Evolutionary conservation across 2,329 filamentous ascomycete genomes (phyloP).

Genomic region (Acarospora socialis): DNA sequence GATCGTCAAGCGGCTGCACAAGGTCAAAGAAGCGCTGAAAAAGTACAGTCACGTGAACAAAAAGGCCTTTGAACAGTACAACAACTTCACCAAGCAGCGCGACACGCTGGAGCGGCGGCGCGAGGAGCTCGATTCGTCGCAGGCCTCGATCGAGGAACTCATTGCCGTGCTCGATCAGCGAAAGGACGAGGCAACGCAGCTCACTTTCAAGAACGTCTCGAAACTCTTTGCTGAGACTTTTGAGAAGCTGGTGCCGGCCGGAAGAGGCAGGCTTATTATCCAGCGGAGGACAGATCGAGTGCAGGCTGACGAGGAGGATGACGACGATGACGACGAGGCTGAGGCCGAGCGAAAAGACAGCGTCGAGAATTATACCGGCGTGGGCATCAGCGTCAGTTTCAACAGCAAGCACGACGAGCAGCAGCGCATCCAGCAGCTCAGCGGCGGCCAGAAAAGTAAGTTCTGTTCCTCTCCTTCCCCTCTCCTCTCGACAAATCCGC

Average conservation of each 20-base stretch:
- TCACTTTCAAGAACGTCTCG: constrained; percentile 95
- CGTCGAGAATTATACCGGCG: constrained; percentile 91
- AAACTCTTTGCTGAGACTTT: constrained; percentile 88
- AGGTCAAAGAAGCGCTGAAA: constrained; percentile 83
- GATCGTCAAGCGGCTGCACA: constrained; percentile 63
- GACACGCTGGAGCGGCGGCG: constrained; percentile 74
- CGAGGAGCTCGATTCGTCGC: constrained; percentile 73
- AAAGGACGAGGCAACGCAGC: constrained; percentile 95
- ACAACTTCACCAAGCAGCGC: constrained; percentile 86
- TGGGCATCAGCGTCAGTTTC: constrained; percentile 94
- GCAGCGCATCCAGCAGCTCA: constrained; percentile 92
- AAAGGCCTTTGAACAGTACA: constrained; percentile 98
- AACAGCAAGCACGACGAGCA: constrained; percentile 98
- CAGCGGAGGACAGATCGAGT: constrained; percentile 73
- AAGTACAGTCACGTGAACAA: constrained; percentile 99
- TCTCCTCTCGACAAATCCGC: background rate
- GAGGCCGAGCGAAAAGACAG: constrained; percentile 43
- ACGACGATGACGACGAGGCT: constrained; percentile 49
- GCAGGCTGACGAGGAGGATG: constrained; percentile 45
- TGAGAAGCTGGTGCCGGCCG: constrained; percentile 85
- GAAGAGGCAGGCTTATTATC: constrained; percentile 81
- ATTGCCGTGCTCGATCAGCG: constrained; percentile 85
- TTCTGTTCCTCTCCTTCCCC: constrained; percentile 11
- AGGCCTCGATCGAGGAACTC: constrained; percentile 77
- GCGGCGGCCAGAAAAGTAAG: constrained; percentile 92